Percentiles rank a stretch among this genome's conserved stretches.
Conservation (phyloP, 805 yeast genomes). For the Suhomyces canberraensis region DNA sequence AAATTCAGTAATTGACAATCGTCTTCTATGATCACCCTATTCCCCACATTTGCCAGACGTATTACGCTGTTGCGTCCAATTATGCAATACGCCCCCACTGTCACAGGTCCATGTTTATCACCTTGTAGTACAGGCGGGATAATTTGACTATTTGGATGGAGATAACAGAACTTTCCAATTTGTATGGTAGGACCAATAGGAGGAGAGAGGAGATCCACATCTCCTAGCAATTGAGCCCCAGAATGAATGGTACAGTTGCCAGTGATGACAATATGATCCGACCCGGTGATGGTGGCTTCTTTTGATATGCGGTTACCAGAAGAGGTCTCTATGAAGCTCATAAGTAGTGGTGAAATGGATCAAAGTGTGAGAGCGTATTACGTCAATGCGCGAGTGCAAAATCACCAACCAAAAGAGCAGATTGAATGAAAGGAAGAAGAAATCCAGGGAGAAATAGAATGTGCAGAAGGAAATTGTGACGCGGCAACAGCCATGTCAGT, state of each 20-base stretch:
- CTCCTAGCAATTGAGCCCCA: constrained; percentile 33
- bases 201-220: constrained; percentile 17
- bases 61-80: constrained; percentile 36
- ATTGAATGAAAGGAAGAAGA: no score
- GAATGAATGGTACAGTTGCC: constrained; percentile 46
- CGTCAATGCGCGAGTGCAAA: no score
- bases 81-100: constrained; percentile 46
- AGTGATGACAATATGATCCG: constrained; percentile 41
- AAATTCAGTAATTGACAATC: constrained; percentile 35
- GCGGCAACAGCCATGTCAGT: no score
- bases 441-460: no score
- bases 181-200: constrained; percentile 25
- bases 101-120: constrained; percentile 23
- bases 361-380: no score
- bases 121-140: constrained; percentile 24
- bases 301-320: constrained; percentile 51
- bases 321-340: constrained; percentile 46
- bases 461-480: no score
- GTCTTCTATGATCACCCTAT: constrained; percentile 45
- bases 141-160: constrained; percentile 27
- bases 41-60: constrained; percentile 43
- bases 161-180: constrained; percentile 46
- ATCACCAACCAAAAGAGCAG: no score
- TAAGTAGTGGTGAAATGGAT: background rate
- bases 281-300: constrained; percentile 40